Conservation (phyloP, 495 filamentous ascomycete species). For the Penicillium bovifimosum region DNA sequence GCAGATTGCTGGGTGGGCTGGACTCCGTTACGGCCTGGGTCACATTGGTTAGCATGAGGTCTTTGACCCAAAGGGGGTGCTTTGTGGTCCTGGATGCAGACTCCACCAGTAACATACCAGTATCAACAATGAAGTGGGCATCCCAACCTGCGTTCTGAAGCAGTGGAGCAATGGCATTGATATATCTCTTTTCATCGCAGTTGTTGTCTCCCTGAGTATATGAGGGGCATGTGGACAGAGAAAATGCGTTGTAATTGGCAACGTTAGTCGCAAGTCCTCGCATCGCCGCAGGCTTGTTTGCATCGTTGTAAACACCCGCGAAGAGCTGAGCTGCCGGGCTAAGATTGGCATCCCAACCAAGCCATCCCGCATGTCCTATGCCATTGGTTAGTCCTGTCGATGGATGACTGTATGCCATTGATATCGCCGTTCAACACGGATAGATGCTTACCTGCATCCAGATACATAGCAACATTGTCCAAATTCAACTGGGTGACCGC, state of each 20-base stretch:
- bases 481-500: conserved; percentile 66
- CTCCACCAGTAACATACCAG: conserved; percentile 23
- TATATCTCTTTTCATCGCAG: conserved; percentile 69
- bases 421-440: neutral
- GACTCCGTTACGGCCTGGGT: conserved; percentile 57
- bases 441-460: conserved; percentile 58
- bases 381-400: neutral
- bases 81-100: neutral
- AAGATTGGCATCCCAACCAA: conserved; percentile 78
- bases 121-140: conserved; percentile 69
- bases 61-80: neutral
- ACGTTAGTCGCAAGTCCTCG: conserved; percentile 75
- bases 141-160: conserved; percentile 59
- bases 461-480: conserved; percentile 75
- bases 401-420: neutral
- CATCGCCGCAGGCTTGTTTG: conserved; percentile 57
- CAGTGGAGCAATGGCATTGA: conserved; percentile 59
- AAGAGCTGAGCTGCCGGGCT: conserved; percentile 64
- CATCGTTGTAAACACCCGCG: conserved; percentile 59
- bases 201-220: conserved; percentile 40
- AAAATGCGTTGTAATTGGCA: conserved; percentile 70
- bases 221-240: conserved; percentile 35
- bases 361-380: conserved; percentile 57
- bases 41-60: neutral
- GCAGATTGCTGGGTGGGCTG: conserved; percentile 56